phyloP scores from a whole-genome alignment of 2,329 filamentous ascomycete genomes.

The Nemania sp. region DNA sequence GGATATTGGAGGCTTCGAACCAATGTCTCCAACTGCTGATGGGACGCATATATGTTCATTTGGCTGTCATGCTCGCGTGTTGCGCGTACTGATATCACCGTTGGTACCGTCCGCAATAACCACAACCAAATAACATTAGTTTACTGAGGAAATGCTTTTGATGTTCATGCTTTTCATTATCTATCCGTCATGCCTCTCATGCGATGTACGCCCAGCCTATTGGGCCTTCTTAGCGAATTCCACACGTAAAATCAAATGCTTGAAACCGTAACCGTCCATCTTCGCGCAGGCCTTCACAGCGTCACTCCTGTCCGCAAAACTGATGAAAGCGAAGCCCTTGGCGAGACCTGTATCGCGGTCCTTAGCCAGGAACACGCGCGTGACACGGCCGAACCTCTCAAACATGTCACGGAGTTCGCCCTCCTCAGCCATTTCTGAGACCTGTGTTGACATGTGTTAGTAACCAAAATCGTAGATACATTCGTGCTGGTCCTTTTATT shows the following conservation, averaged over 20 bases:
- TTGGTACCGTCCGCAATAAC: too few species aligned
- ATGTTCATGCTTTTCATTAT: too few species aligned
- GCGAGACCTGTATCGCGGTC: conserved; percentile 94
- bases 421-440: conserved; percentile 97
- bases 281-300: conserved; percentile 92
- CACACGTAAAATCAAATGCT: conserved; percentile 82
- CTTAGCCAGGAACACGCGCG: conserved; percentile 96
- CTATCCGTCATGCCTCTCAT: not conserved
- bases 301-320: conserved; percentile 86
- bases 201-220: conserved; percentile 30
- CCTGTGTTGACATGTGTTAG: conserved; percentile 52
- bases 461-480: not conserved
- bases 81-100: too few species aligned
- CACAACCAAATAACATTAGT: too few species aligned
- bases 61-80: too few species aligned
- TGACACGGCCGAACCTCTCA: conserved; percentile 94
- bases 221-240: conserved; percentile 81
- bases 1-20: too few species aligned
- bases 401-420: conserved; percentile 96
- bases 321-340: conserved; percentile 99
- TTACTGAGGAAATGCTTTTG: too few species aligned
- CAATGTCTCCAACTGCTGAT: too few species aligned
- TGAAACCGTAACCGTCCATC: conserved; percentile 95
- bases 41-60: too few species aligned
- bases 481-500: too few species aligned